Evolutionary conservation across 805 yeast genomes (phyloP).

Genomic region (Scheffersomyces spartinae): DNA sequence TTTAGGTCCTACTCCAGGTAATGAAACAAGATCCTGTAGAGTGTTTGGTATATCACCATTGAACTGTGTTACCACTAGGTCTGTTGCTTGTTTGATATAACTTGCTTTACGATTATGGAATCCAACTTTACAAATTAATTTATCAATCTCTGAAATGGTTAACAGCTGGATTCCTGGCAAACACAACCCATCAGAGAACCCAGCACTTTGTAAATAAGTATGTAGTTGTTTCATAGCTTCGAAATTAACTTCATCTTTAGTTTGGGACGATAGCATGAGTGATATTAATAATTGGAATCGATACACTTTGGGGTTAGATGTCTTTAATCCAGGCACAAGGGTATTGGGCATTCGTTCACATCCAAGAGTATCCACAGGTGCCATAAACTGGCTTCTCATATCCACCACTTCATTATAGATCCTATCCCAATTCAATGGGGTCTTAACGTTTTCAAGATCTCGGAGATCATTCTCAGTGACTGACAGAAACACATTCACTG

Average conservation of each 20-base stretch:
- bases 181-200: conserved; percentile 40
- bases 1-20: conserved; percentile 95
- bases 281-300: conserved; percentile 72
- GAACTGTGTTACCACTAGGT: conserved; percentile 36
- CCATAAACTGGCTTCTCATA: conserved; percentile 54
- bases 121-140: conserved; percentile 68
- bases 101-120: conserved; percentile 73
- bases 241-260: conserved; percentile 79
- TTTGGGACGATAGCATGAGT: conserved; percentile 81
- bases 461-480: no score
- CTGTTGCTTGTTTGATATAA: conserved; percentile 53
- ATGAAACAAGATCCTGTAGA: conserved; percentile 46
- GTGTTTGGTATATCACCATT: conserved; percentile 65
- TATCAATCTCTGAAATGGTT: conserved; percentile 48
- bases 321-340: conserved; percentile 22
- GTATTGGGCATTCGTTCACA: conserved; percentile 51
- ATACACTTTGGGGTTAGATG: conserved; percentile 24
- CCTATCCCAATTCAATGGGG: conserved; percentile 43
- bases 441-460: no score
- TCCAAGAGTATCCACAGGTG: conserved; percentile 88
- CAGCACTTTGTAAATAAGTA: conserved; percentile 24
- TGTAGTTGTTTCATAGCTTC: conserved; percentile 59
- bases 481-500: no score
- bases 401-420: conserved; percentile 49
- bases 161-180: conserved; percentile 44